Conservation (phyloP, 2,329 filamentous ascomycete species). For the Cladosporium colombiae region DNA sequence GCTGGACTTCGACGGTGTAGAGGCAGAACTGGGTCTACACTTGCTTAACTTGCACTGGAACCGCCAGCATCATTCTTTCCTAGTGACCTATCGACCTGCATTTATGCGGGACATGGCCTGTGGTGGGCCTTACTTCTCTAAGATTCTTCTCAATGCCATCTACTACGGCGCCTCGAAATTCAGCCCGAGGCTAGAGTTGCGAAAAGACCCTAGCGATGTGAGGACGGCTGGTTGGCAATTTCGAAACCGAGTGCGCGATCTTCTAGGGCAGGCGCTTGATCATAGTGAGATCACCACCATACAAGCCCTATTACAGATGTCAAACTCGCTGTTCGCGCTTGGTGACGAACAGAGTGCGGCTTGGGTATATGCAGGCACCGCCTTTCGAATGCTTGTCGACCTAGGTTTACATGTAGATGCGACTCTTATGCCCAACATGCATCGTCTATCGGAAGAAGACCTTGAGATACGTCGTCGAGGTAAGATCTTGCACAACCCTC, state of each 20-base stretch:
- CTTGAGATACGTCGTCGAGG: slow-evolving; percentile 15
- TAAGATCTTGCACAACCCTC: not conserved
- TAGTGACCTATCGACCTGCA: slow-evolving; percentile 29
- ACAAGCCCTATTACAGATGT: slow-evolving; percentile 13
- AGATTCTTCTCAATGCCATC: slow-evolving; percentile 18
- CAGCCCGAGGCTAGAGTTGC: slow-evolving; percentile 9
- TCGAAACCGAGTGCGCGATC: slow-evolving; percentile 9
- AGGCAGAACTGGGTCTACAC: slow-evolving; percentile 55
- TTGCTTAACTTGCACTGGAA: slow-evolving; percentile 49
- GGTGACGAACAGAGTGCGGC: slow-evolving; percentile 16
- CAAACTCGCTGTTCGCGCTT: slow-evolving; percentile 29
- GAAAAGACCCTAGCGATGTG: slow-evolving; percentile 12
- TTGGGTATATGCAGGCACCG: slow-evolving; percentile 14
- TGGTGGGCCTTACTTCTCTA: slow-evolving; percentile 14
- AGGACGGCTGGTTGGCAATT: slow-evolving; percentile 17
- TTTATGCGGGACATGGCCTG: slow-evolving; percentile 28
- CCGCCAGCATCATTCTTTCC: slow-evolving; percentile 29
- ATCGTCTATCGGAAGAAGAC: slow-evolving; percentile 27
- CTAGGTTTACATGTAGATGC: slow-evolving; percentile 32
- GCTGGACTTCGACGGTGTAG: slow-evolving; percentile 58
- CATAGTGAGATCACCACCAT: slow-evolving; percentile 13
- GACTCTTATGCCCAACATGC: slow-evolving; percentile 34
- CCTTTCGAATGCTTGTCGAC: slow-evolving; percentile 16
- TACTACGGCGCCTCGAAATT: slow-evolving; percentile 16
- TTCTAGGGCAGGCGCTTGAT: slow-evolving; percentile 14